These are phyloP conservation scores for Flaveria trinervia DNA, from an alignment of 129 eudicot species.

Conservation along the genomic window DNA sequence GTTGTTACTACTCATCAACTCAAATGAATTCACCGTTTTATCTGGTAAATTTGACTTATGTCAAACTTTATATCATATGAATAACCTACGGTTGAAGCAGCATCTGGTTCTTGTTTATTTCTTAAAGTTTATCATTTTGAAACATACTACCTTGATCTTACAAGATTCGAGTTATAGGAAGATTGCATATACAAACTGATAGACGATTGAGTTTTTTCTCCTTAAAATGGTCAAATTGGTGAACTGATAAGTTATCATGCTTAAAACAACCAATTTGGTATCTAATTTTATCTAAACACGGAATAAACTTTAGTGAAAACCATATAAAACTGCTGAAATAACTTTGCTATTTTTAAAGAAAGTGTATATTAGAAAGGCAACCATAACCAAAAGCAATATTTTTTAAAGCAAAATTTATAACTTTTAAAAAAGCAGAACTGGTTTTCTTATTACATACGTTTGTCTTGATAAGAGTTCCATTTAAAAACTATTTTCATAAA, in stretches of 20 bases:
- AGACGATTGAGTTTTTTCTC: neutral
- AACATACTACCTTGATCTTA: neutral
- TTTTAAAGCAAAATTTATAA: neutral
- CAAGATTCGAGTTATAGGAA: too few relatives aligned
- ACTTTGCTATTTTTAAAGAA: neutral
- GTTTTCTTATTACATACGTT: slow-evolving; percentile 8
- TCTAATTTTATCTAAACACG: neutral
- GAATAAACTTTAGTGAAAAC: neutral
- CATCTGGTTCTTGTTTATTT: neutral
- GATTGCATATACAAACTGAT: neutral
- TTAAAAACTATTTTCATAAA: slow-evolving; percentile 21
- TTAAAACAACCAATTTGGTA: too few relatives aligned
- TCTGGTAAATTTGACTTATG: too few relatives aligned
- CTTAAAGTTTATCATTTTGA: neutral
- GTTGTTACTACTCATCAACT: too few relatives aligned
- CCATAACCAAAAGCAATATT: neutral
- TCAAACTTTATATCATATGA: too few relatives aligned
- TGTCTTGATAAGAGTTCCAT: slow-evolving; percentile 20
- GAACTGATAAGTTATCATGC: neutral
- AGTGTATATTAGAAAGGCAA: neutral
- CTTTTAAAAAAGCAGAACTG: neutral
- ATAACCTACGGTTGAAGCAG: too few relatives aligned
- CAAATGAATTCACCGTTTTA: too few relatives aligned
- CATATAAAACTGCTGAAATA: neutral
- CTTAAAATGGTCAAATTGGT: neutral